These are phyloP conservation scores for Cadophora sp. DNA, from an alignment of 2,329 filamentous ascomycete genomes.

Conservation along the genomic window DNA sequence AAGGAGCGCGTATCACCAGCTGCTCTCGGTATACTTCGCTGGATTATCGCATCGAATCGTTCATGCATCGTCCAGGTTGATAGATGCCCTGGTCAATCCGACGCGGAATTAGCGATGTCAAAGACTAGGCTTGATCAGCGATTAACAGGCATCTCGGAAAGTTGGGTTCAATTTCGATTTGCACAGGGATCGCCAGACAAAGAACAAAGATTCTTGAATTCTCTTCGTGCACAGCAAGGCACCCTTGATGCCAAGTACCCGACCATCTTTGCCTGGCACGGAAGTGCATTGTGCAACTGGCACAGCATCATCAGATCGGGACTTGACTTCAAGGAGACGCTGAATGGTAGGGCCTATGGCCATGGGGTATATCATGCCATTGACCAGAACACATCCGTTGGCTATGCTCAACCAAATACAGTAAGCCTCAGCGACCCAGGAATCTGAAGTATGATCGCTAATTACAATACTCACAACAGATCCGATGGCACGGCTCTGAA, in stretches of 20 bases:
- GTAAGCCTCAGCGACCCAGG: slow-evolving; percentile 26
- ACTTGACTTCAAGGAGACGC: slow-evolving; percentile 69
- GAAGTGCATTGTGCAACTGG: slow-evolving; percentile 80
- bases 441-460: neutral
- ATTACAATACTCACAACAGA: slow-evolving; percentile 1
- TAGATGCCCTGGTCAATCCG: slow-evolving; percentile 41
- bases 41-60: slow-evolving; percentile 90
- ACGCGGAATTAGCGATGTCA: slow-evolving; percentile 30
- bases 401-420: slow-evolving; percentile 26
- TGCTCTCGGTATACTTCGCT: slow-evolving; percentile 73
- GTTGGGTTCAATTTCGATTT: slow-evolving; percentile 84
- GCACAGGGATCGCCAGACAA: slow-evolving; percentile 89
- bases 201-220: slow-evolving; percentile 74
- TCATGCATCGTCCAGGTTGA: slow-evolving; percentile 85
- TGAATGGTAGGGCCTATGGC: slow-evolving; percentile 74
- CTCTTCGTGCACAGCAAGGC: slow-evolving; percentile 56
- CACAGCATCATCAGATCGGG: slow-evolving; percentile 88
- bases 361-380: slow-evolving; percentile 83
- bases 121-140: slow-evolving; percentile 42
- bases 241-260: slow-evolving; percentile 54
- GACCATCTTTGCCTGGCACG: slow-evolving; percentile 88
- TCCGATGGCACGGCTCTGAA: slow-evolving; percentile 70
- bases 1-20: slow-evolving; percentile 66
- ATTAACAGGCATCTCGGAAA: slow-evolving; percentile 64
- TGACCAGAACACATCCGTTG: slow-evolving; percentile 59